Base-by-base conservation (phyloP, 306 rosid species). In the Lotus japonicus region DNA sequence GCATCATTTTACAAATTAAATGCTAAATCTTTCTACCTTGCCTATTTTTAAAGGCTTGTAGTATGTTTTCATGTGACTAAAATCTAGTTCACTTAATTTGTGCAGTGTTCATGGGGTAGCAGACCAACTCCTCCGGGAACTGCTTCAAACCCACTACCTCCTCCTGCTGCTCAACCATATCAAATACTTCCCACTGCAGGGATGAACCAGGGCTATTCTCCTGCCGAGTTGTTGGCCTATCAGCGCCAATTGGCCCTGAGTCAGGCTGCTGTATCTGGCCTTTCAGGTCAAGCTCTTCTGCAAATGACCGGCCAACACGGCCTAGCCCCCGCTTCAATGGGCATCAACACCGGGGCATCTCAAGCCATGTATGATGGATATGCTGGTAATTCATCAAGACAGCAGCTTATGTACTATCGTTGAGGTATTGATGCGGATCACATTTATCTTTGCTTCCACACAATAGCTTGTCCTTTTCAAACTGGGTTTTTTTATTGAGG, bases 331-430 rank as follows among this genome's bases (percentile, higher is more conserved):
- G 80, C 85, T 6, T 87, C 92, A 52, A 80, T 84, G 85, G 84
- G 84, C 50, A 70, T 82, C 64, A 81, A 50, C 82, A 72, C 91
- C 4, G 91, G 83, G 54, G 91, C 72, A 46, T 77, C 87, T 48
- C 95, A 88, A 64, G 78, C 81, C 64, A 88, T 88, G 83, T 88
- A 85, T 49, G 95, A 85, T 62, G 95, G 87, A 11, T 88, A 85
- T 76, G 55, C 81, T 9, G 83, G 81, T 42, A 85, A 77, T 78
- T 83, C 95, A 7, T 72, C 91, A 5, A 86, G 87, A 62, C 89
- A 85, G 71, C 95, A 88, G 78, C 86, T 85, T 65, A 83, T 85
- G 91, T 88, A 80, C 79, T 88, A 88, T 50, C 95, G 84, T 75
- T 88, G 61, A 72, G 71, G 73, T 48, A 50, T 62, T 66, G 38